A percentile compares a stretch with the other conserved stretches of the same genome.
These are phyloP conservation scores for Populus tremula DNA, from an alignment of 345 rosid species.

Conservation along the genomic window DNA sequence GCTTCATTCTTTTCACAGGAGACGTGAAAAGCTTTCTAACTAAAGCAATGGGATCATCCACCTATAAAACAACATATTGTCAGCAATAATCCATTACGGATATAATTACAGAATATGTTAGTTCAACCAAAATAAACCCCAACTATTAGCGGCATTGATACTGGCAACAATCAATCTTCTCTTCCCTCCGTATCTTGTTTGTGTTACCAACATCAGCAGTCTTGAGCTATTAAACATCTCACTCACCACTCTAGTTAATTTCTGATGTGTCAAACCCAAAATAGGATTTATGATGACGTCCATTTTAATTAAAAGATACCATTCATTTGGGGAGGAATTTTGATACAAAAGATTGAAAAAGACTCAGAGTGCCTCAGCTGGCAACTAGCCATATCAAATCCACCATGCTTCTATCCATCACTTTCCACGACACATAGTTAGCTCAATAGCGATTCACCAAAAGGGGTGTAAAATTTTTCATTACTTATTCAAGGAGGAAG, in stretches of 20 bases:
- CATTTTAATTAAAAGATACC: not conserved
- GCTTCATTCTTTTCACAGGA: conserved; percentile 51
- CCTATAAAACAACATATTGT: conserved; percentile 32
- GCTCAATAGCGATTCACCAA: not conserved
- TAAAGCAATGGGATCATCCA: conserved; percentile 73
- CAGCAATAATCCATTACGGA: not conserved
- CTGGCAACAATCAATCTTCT: not conserved
- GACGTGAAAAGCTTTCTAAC: conserved; percentile 68
- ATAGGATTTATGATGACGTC: not conserved
- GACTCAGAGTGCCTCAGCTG: not conserved
- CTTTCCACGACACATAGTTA: not conserved
- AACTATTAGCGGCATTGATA: not conserved
- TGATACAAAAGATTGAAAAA: not conserved
- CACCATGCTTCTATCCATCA: not conserved
- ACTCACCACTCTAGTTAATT: not conserved
- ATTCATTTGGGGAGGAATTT: not conserved
- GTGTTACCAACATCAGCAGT: not conserved
- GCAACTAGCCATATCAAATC: not conserved
- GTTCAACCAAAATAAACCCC: not conserved
- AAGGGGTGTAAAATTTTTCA: not conserved
- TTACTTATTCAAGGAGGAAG: conserved; percentile 57
- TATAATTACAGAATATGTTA: not conserved
- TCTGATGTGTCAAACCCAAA: not conserved
- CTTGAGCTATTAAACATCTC: not conserved
- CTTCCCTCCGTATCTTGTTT: not conserved